A percentile compares a stretch with the other conserved stretches of the same genome.
These are phyloP conservation scores for Xylariales sp. DNA, from an alignment of 2,329 filamentous ascomycete species.

Conservation along the genomic window DNA sequence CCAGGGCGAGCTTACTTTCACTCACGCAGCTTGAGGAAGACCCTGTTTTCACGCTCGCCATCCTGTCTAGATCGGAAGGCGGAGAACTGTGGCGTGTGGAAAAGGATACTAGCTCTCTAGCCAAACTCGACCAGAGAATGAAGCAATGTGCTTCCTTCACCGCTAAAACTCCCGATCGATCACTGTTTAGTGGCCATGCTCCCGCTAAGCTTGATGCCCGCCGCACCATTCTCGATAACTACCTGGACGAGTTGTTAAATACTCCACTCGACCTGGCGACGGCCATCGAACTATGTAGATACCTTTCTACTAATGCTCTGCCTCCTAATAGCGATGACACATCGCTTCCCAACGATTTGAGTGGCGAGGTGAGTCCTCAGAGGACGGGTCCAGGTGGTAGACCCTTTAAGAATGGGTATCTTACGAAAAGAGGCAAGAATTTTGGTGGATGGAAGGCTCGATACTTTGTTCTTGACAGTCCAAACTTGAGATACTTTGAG, in stretches of 20 bases:
- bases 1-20: slow-evolving; percentile 83
- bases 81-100: slow-evolving; percentile 93
- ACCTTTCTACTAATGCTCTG: slow-evolving; percentile 77
- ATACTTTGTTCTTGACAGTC: slow-evolving; percentile 70
- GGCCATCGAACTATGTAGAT: slow-evolving; percentile 85
- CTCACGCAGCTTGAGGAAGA: slow-evolving; percentile 87
- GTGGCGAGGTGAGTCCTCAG: slow-evolving; percentile 52
- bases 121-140: slow-evolving; percentile 83
- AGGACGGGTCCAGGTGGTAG: slow-evolving; percentile 71
- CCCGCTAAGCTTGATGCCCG: slow-evolving; percentile 93
- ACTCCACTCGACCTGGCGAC: slow-evolving; percentile 81
- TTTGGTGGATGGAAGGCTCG: slow-evolving; percentile 98
- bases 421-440: slow-evolving; percentile 97
- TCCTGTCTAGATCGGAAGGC: slow-evolving; percentile 80
- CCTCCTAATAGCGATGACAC: slow-evolving; percentile 71
- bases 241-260: slow-evolving; percentile 87
- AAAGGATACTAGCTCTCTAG: slow-evolving; percentile 85
- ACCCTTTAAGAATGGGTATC: slow-evolving; percentile 84
- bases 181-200: slow-evolving; percentile 90
- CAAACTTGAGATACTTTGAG: slow-evolving; percentile 88
- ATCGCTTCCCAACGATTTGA: slow-evolving; percentile 52
- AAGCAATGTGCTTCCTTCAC: slow-evolving; percentile 79
- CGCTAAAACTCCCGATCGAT: slow-evolving; percentile 83
- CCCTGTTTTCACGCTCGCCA: slow-evolving; percentile 89
- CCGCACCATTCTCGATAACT: slow-evolving; percentile 81